Percentiles rank a stretch among this genome's conserved stretches.
These are phyloP conservation scores for Penicillium cosmopolitanum DNA, from an alignment of 495 filamentous ascomycete genomes.

Conservation along the genomic window DNA sequence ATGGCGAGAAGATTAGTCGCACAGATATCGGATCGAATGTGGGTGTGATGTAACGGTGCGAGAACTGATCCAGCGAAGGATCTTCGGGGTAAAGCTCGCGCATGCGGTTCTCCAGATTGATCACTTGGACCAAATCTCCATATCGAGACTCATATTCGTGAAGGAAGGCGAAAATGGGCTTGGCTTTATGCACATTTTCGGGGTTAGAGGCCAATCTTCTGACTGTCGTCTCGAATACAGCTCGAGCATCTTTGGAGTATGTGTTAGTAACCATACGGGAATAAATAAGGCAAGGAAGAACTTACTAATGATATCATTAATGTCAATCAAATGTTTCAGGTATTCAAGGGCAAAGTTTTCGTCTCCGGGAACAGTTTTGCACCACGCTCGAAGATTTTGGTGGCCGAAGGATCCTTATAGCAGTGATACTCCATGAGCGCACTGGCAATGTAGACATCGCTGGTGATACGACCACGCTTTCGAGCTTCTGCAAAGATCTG, in stretches of 20 bases:
- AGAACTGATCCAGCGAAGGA: conserved; percentile 72
- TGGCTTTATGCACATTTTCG: conserved; percentile 72
- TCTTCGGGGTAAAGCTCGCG: conserved; percentile 88
- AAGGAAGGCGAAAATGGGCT: conserved; percentile 84
- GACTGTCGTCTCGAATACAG: conserved; percentile 91
- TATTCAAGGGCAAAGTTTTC: conserved; percentile 92
- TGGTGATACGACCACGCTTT: conserved; percentile 80
- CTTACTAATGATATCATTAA: conserved; percentile 93
- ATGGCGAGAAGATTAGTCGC: conserved; percentile 80
- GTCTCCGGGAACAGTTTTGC: conserved; percentile 89
- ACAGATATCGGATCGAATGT: conserved; percentile 76
- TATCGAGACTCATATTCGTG: conserved; percentile 94
- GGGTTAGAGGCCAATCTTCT: conserved; percentile 73
- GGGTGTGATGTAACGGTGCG: conserved; percentile 69
- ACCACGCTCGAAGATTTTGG: conserved; percentile 93
- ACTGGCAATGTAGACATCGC: conserved; percentile 90
- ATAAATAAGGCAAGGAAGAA: conserved; percentile 9
- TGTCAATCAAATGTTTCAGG: conserved; percentile 87
- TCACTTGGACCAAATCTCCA: conserved; percentile 85
- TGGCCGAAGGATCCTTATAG: conserved; percentile 88
- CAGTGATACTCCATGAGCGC: conserved; percentile 93
- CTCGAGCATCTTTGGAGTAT: conserved; percentile 74
- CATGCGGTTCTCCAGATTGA: conserved; percentile 91
- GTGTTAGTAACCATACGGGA: conserved; percentile 22
- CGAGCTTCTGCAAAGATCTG: conserved; percentile 87